Evolutionary conservation across 2,329 filamentous ascomycete genomes (phyloP), one percentile per base, ranked within the genome.

Genomic region (Pestalotiopsis sp.): DNA sequence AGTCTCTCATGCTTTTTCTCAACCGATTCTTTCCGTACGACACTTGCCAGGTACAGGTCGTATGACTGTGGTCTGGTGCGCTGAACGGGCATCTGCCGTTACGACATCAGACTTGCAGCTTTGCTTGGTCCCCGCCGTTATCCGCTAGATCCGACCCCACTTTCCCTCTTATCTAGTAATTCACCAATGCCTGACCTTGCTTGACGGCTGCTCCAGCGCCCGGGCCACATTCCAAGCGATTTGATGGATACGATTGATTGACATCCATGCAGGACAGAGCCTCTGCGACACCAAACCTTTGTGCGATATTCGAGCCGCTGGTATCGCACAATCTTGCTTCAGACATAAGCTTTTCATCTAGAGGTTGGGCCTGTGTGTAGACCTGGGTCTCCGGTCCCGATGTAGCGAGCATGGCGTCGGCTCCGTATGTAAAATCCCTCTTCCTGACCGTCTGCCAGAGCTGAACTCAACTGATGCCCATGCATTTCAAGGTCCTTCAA

Each of bases 401-500:
- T 58, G 64, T 65, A 65, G 64, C 65, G 25, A 49, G 20, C 65
- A 67, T 67, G 65, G 65, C 65, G 20, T 62, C 58, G 6, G 38
- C 59, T 11, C 65, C 65, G 65, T 67, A 67, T 38, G 65, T 25
- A 63, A 65, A 64, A 39, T 25, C 41, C 25, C 13, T 25, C 36
- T 36, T n/a, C 36, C 23, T 52, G 23, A 36, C 23, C 25, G 3
- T 58, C 57, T 27, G 41, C 23, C 45, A 36, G 31, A 36, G 31
- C 31, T 17, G 39, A 6, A 25, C 6, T 23, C 39, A 55, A 20
- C 59, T 36, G 12, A 14, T 31, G 13, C 38, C 25, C 59, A 13
- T 23, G 11, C 39, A 31, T 20, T 17, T n/a, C 41, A 59, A 89
- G 87, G 71, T 85, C 87, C n/a, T 80, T 88, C 60, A 91, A 88